phyloP scores from a whole-genome alignment of 495 filamentous ascomycete species.

The Xeromyces bisporus region DNA sequence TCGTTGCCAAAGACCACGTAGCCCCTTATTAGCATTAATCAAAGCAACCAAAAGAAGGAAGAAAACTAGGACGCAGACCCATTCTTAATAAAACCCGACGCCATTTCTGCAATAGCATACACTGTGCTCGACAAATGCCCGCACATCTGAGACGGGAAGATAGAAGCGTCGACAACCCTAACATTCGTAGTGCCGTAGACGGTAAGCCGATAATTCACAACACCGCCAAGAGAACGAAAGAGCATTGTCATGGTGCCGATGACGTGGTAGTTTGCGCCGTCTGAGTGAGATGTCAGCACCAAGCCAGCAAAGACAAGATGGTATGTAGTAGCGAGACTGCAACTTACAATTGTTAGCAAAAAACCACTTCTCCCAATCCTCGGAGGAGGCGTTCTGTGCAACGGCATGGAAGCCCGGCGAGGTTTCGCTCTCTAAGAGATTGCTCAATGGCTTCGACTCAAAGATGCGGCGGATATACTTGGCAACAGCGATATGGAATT shows the following conservation, averaged over 20 bases:
- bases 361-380: slow-evolving; percentile 12
- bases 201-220: slow-evolving; percentile 20
- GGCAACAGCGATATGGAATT: slow-evolving; percentile 13
- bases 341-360: slow-evolving; percentile 15
- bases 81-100: too few species aligned
- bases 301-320: too few species aligned
- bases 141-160: slow-evolving; percentile 34
- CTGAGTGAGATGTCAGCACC: slow-evolving; percentile 6
- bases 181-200: slow-evolving; percentile 35
- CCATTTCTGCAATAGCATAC: slow-evolving; percentile 43
- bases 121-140: slow-evolving; percentile 34
- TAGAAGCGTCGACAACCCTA: slow-evolving; percentile 38
- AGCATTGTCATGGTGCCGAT: slow-evolving; percentile 38
- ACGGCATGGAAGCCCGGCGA: slow-evolving; percentile 1
- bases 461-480: slow-evolving; percentile 12
- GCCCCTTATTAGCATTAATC: too few species aligned
- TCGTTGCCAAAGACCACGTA: too few species aligned
- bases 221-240: slow-evolving; percentile 36
- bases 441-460: background rate
- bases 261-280: slow-evolving; percentile 24
- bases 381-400: slow-evolving; percentile 5
- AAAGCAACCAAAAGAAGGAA: too few species aligned
- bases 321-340: too few species aligned
- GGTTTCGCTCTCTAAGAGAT: slow-evolving; percentile 1
- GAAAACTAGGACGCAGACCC: too few species aligned